Evolutionary conservation across 805 yeast genomes (phyloP), one percentile per base, ranked within the genome.

Genomic region (Starmerella sp.): DNA sequence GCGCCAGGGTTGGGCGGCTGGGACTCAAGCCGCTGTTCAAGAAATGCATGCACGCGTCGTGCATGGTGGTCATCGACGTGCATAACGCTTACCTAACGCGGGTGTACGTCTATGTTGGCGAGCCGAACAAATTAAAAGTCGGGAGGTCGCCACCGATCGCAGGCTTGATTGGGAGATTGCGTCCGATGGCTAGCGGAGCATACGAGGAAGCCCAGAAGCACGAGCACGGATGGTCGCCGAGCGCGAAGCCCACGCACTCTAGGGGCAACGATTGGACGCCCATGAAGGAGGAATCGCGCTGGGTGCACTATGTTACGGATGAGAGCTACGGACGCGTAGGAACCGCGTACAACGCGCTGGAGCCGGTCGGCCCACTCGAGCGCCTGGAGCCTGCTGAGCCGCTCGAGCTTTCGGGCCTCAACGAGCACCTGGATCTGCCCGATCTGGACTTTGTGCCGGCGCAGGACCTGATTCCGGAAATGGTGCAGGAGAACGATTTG

Each of bases 401-500:
- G 36, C 43, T 43, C n/a, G 55, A 55, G n/a, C 44, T 47, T 15
- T 13, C 51, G 5, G 37, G 42, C n/a, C 45, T 53, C 17, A 22
- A 49, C 4, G 60, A 54, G 41, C 41, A 22, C 10, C 48, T 39
- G 1, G 60, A 57, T 32, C 54, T 57, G 15, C 60, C 57, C 3
- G 57, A 57, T 28, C 47, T 57, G n/a, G 57, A 57, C 28, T 57
- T 54, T 15, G 60, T 57, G 11, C 60, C 60, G 9, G 60, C 37
- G 17, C 60, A 52, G 46, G 51, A 57, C 48, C 50, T 57, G 14
- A 57, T 57, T 35, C 60, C 60, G 4, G 60, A 57, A 17, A 57
- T 57, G 60, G 53, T 57, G 34, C 54, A 52, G 35, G 56, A 58
- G 44, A 39, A 37, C 48, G 60, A 57, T 10, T 6, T 36, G 17